phyloP scores from a whole-genome alignment of 495 filamentous ascomycete species.

The Xylaria palmicola region DNA sequence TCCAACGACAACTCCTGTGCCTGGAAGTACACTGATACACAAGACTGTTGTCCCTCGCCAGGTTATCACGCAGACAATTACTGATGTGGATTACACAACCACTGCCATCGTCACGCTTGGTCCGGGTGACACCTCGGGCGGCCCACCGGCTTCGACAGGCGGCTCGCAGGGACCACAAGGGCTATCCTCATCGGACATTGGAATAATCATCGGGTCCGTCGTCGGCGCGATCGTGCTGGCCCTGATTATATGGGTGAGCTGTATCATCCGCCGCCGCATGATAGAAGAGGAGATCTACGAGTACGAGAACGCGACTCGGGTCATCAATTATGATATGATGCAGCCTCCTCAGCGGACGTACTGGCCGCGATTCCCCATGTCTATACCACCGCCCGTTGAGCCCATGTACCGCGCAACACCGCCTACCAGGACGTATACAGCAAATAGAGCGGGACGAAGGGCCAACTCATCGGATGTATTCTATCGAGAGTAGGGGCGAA shows the following conservation, averaged over 20 bases:
- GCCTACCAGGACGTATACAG: slow-evolving; percentile 15
- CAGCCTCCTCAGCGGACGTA: slow-evolving; percentile 15
- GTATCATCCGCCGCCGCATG: slow-evolving; percentile 20
- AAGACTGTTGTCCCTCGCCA: slow-evolving; percentile 15
- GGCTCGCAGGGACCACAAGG: slow-evolving; percentile 21
- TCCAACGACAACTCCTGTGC: not conserved
- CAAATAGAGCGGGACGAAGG: slow-evolving; percentile 3
- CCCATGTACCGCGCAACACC: slow-evolving; percentile 19
- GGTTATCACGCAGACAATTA: slow-evolving; percentile 29
- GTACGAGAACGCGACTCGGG: not conserved
- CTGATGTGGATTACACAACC: slow-evolving; percentile 25
- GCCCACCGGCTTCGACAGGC: slow-evolving; percentile 12
- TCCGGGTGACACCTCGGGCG: slow-evolving; percentile 20
- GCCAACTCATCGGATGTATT: not conserved
- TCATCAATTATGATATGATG: not conserved
- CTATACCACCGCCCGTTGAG: slow-evolving; percentile 24
- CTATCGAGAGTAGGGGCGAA: not conserved
- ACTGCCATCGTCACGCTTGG: slow-evolving; percentile 30
- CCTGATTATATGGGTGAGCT: slow-evolving; percentile 27
- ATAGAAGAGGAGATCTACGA: slow-evolving; percentile 18
- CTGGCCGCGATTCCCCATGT: slow-evolving; percentile 23
- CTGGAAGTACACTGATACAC: not conserved
- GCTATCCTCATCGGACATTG: slow-evolving; percentile 19
- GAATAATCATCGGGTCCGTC: slow-evolving; percentile 26
- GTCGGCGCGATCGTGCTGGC: slow-evolving; percentile 24